phyloP scores from a whole-genome alignment of 257 asterid genomes.

The Solanum chilense region DNA sequence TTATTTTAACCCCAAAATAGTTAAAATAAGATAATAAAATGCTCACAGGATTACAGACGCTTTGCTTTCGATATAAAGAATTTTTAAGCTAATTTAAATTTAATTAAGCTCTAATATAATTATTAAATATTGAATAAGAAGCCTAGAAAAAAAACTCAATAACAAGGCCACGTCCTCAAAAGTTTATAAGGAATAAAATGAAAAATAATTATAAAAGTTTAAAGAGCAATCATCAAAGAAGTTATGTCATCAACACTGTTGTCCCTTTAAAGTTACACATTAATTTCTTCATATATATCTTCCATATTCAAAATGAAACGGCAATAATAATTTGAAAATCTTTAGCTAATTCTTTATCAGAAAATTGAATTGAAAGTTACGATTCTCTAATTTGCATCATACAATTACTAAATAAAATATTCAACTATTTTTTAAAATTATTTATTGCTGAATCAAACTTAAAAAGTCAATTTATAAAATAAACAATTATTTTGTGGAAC shows the following conservation, averaged over 20 bases:
- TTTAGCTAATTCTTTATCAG: not conserved
- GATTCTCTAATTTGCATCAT: not conserved
- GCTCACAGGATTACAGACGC: not conserved
- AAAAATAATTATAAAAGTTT: not conserved
- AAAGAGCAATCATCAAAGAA: not conserved
- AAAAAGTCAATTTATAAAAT: not conserved
- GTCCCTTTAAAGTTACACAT: not conserved
- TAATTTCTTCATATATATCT: not conserved
- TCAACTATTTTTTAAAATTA: not conserved
- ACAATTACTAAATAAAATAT: not conserved
- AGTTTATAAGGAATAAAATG: not conserved
- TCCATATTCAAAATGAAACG: not conserved
- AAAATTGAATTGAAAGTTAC: not conserved
- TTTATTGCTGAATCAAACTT: not conserved
- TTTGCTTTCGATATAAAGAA: no score
- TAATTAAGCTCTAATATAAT: no score
- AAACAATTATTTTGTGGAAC: not conserved
- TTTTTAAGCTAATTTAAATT: accelerated
- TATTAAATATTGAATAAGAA: not conserved
- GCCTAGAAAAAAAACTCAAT: not conserved
- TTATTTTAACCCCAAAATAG: not conserved
- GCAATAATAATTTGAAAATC: not conserved
- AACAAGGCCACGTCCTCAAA: not conserved
- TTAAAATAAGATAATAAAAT: not conserved
- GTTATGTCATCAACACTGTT: not conserved